Evolutionary conservation across 768 basidiomycete genomes (phyloP).

Genomic region (Amanita fuliginea): DNA sequence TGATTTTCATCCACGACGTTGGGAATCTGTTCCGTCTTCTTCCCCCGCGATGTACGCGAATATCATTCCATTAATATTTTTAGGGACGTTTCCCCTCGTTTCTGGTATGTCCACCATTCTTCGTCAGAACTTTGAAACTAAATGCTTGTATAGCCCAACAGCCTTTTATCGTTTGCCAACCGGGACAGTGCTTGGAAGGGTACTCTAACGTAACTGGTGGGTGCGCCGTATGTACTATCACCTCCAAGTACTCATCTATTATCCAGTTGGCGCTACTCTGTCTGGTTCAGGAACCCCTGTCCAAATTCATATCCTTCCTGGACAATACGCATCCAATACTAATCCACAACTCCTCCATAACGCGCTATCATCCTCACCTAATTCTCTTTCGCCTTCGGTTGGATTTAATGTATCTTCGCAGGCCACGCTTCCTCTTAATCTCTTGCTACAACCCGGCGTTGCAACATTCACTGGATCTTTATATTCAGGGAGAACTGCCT

Average conservation of each 20-base stretch:
- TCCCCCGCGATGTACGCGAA: slow-evolving; percentile 6
- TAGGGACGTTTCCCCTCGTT: neutral
- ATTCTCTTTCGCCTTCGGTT: slow-evolving; percentile 42
- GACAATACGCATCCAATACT: slow-evolving; percentile 62
- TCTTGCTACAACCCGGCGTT: slow-evolving; percentile 57
- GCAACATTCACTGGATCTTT: slow-evolving; percentile 49
- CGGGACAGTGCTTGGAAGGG: slow-evolving; percentile 82
- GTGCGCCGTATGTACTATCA: slow-evolving; percentile 24
- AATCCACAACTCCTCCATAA: slow-evolving; percentile 64
- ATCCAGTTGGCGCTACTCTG: slow-evolving; percentile 58
- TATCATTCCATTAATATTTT: slow-evolving; percentile 6
- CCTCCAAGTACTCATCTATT: slow-evolving; percentile 1
- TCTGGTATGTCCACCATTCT: neutral
- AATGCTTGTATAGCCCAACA: slow-evolving; percentile 32
- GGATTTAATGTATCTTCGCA: slow-evolving; percentile 54
- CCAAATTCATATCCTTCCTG: slow-evolving; percentile 58
- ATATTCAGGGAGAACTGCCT: slow-evolving; percentile 57
- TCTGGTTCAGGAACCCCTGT: slow-evolving; percentile 42
- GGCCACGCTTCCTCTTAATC: slow-evolving; percentile 53
- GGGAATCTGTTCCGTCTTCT: neutral
- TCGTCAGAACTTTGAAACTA: neutral
- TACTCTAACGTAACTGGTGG: slow-evolving; percentile 60
- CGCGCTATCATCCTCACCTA: slow-evolving; percentile 53
- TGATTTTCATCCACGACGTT: slow-evolving; percentile 4
- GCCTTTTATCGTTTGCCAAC: slow-evolving; percentile 65